Conservation (phyloP, 345 rosid species). For the Aquilaria yunnanensis region DNA sequence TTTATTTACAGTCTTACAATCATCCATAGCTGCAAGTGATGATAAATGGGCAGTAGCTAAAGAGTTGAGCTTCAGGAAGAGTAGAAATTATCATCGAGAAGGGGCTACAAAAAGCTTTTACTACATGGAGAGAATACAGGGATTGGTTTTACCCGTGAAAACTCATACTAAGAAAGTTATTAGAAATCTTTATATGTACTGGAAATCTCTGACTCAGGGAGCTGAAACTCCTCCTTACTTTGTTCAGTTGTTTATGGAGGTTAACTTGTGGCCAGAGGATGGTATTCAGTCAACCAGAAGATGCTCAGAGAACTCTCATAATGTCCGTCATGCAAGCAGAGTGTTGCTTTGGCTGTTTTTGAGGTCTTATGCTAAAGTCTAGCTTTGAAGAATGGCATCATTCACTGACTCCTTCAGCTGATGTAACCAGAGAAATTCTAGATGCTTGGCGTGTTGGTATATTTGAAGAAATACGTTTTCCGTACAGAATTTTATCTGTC, state of each 20-base stretch:
- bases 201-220: conserved; percentile 78
- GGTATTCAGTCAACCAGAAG: conserved; percentile 81
- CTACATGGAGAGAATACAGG: conserved; percentile 44
- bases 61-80: conserved; percentile 36
- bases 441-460: conserved; percentile 57
- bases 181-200: conserved; percentile 61
- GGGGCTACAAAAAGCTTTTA: conserved; percentile 35
- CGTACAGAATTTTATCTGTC: conserved; percentile 65
- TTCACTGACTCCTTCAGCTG: conserved; percentile 86
- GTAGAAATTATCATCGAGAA: conserved; percentile 32
- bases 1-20: conserved; percentile 85
- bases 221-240: conserved; percentile 98
- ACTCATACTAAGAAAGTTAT: conserved; percentile 36
- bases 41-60: conserved; percentile 68
- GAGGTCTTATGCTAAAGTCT: conserved; percentile 80
- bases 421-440: conserved; percentile 76
- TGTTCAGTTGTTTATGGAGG: conserved; percentile 90
- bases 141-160: conserved; percentile 30
- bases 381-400: conserved; percentile 61
- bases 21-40: conserved; percentile 82
- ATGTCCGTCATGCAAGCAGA: conserved; percentile 63
- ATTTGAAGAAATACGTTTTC: conserved; percentile 57
- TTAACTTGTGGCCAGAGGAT: conserved; percentile 78
- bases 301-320: conserved; percentile 47
- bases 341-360: conserved; percentile 76